Conservation (phyloP, 2,329 filamentous ascomycete species). For the Raffaelea ambrosiae region DNA sequence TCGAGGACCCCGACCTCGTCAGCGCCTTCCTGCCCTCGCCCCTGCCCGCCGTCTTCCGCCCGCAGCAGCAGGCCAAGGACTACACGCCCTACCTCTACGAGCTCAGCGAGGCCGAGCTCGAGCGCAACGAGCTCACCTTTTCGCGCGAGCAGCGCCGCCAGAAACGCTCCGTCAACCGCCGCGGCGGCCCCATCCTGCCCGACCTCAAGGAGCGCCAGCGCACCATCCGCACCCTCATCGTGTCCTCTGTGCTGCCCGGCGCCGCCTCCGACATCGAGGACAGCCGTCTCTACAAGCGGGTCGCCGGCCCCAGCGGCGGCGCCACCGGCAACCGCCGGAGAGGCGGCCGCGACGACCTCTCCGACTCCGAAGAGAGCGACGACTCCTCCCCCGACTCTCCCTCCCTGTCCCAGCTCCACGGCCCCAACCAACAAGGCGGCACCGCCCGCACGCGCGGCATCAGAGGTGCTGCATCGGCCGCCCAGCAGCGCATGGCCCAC, state of each 20-base stretch:
- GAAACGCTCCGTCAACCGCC: constrained; percentile 88
- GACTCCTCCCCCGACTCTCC: constrained; percentile 84
- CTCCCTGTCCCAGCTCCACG: constrained; percentile 57
- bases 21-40: constrained; percentile 81
- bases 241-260: constrained; percentile 87
- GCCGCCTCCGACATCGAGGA: constrained; percentile 73
- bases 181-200: constrained; percentile 87
- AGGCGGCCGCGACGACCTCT: constrained; percentile 54
- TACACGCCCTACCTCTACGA: constrained; percentile 92
- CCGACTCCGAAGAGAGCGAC: constrained; percentile 87
- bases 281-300: constrained; percentile 77
- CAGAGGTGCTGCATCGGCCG: constrained; percentile 78
- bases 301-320: constrained; percentile 43
- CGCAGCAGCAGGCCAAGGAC: constrained; percentile 87
- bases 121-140: constrained; percentile 85
- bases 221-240: constrained; percentile 84
- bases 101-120: constrained; percentile 80
- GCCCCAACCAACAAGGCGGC: constrained; percentile 33
- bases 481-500: constrained; percentile 79
- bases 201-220: constrained; percentile 92
- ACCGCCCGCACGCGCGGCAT: constrained; percentile 82
- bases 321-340: constrained; percentile 31
- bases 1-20: constrained; percentile 86
- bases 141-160: constrained; percentile 89
- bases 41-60: constrained; percentile 73